phyloP scores from a whole-genome alignment of 345 rosid species.

The Eucalyptus marginata region DNA sequence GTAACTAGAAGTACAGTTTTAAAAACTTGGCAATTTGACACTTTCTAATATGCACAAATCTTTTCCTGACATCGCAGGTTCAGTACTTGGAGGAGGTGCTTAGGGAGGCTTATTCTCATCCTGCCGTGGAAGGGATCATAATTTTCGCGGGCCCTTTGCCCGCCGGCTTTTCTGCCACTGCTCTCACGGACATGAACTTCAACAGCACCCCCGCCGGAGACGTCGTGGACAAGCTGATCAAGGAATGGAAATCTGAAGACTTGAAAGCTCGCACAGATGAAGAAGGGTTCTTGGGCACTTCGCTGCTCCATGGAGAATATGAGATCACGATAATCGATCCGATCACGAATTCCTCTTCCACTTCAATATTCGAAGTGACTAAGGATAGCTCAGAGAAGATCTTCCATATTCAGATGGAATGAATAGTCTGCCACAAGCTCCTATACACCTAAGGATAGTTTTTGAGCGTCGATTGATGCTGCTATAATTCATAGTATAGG shows the following conservation, averaged over 20 bases:
- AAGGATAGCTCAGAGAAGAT: not conserved
- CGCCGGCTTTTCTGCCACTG: constrained; percentile 36
- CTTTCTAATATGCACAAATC: not conserved
- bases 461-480: not conserved
- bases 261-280: not conserved
- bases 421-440: not conserved
- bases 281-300: constrained; percentile 12
- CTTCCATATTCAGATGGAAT: not conserved
- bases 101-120: constrained; percentile 60
- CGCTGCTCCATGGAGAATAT: constrained; percentile 51
- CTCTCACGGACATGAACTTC: constrained; percentile 36
- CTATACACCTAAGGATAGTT: not conserved
- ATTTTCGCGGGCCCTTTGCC: constrained; percentile 48
- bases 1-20: no score
- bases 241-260: constrained; percentile 26
- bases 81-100: constrained; percentile 42
- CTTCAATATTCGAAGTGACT: constrained; percentile 15
- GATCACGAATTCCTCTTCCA: constrained; percentile 2
- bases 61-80: not conserved
- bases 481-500: not conserved
- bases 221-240: constrained; percentile 51
- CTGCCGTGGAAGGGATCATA: constrained; percentile 59
- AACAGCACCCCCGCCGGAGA: constrained; percentile 39
- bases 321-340: constrained; percentile 22
- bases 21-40: not conserved